Percentiles rank a stretch among this genome's conserved stretches.
Evolutionary conservation across 108 stramenopile genomes (phyloP).

Genomic region (Epithemia pelagica): DNA sequence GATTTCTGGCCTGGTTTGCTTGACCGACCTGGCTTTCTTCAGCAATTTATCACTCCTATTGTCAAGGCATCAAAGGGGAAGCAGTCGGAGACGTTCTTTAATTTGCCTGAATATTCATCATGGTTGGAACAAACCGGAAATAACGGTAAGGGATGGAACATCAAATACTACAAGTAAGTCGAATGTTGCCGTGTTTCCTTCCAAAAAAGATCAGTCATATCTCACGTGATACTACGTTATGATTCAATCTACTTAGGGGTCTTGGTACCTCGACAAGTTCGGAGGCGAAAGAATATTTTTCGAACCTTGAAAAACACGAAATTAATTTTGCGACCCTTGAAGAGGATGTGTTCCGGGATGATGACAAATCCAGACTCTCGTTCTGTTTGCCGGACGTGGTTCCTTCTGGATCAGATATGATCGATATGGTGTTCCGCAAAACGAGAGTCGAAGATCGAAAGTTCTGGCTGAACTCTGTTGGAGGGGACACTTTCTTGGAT

Average conservation of each 20-base stretch:
- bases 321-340: conserved; percentile 54
- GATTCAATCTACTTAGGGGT: no score
- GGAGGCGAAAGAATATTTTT: conserved; percentile 91
- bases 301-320: conserved; percentile 68
- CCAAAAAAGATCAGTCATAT: no score
- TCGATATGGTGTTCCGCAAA: conserved; percentile 99
- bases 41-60: conserved; percentile 99
- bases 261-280: conserved; percentile 85
- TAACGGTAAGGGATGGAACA: conserved; percentile 91
- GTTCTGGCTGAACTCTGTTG: conserved; percentile 73
- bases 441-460: conserved; percentile 92
- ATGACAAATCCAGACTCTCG: conserved; percentile 12
- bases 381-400: conserved; percentile 17
- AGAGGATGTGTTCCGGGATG: conserved; percentile 41
- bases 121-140: conserved; percentile 86
- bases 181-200: no score
- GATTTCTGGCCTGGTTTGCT: conserved; percentile 94
- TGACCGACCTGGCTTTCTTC: conserved; percentile 90
- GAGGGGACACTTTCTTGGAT: conserved; percentile 86
- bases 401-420: conserved; percentile 65
- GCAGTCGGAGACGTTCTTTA: conserved; percentile 80
- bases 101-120: conserved; percentile 90
- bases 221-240: no score
- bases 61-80: conserved; percentile 93
- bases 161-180: conserved; percentile 99